These are phyloP conservation scores for Aureobasidium sp. DNA, from an alignment of 2,329 filamentous ascomycete species.

Conservation along the genomic window DNA sequence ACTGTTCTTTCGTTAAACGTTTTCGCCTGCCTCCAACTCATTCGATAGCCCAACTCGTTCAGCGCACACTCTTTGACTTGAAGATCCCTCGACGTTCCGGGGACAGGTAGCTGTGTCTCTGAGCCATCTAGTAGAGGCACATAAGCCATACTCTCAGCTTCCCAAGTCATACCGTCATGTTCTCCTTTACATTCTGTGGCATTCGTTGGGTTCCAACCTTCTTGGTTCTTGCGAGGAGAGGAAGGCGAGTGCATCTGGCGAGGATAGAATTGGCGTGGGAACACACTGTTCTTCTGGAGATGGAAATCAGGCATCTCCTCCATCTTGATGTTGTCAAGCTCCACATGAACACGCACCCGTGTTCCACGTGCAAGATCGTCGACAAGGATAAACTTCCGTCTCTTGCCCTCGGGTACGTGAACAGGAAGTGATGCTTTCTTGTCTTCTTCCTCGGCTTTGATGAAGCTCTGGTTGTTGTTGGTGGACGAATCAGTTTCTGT, in stretches of 20 bases:
- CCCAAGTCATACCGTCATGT: constrained; percentile 19
- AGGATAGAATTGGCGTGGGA: constrained; percentile 83
- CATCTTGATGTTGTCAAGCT: constrained; percentile 87
- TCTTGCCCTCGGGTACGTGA: constrained; percentile 79
- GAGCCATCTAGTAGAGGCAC: constrained; percentile 53
- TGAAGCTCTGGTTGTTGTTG: constrained; percentile 18
- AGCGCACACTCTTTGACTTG: constrained; percentile 78
- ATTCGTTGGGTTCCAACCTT: constrained; percentile 25
- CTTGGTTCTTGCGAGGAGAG: constrained; percentile 58
- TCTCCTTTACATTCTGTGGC: constrained; percentile 27
- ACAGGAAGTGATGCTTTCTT: constrained; percentile 67
- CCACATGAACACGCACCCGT: constrained; percentile 80
- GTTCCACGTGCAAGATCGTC: constrained; percentile 77
- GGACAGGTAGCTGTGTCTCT: constrained; percentile 65
- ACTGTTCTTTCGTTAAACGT: constrained; percentile 79
- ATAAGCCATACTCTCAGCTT: constrained; percentile 37
- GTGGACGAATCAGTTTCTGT: constrained; percentile 52
- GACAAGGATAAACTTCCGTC: constrained; percentile 92
- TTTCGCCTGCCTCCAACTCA: constrained; percentile 93
- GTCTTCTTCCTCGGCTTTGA: constrained; percentile 44
- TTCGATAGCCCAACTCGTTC: constrained; percentile 87
- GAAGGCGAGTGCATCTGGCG: constrained; percentile 86
- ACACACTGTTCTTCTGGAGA: constrained; percentile 81
- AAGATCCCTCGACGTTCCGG: constrained; percentile 59
- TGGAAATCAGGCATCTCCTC: constrained; percentile 95